Base-by-base conservation (phyloP, 2,329 filamentous ascomycete genomes). In the Colletotrichum lentis region DNA sequence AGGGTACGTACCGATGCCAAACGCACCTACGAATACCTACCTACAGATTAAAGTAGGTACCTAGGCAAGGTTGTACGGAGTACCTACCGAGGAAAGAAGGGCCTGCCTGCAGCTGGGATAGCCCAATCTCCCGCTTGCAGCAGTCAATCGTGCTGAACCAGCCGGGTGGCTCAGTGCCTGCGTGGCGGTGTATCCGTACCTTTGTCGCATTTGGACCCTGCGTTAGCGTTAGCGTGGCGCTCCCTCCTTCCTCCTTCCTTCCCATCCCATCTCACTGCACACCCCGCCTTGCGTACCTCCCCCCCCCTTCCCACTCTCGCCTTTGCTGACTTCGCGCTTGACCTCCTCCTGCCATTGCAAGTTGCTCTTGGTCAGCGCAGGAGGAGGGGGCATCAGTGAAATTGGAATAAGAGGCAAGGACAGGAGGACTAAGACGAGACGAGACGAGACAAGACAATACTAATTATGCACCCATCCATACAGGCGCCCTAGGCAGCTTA, bases 111-210 rank as follows among this genome's bases (percentile, higher is more conserved):
- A 24, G 58, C 47, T 53, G 58, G 43, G 47, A 22, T 52, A 31
- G n/a, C 27, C 27, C 8, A 52, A 60, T 55, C 41, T 55, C 50
- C 62, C 46, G 53, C 31, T 50, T 52, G 53, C 49, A 31, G 49
- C 18, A 12, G 18, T 31, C 46, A 60, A 39, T 31, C 22, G 20
- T 8, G 24, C 41, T 22, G 18, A 31, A 46, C n/a, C 49, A 37
- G 58, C 20, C 14, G 50, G 50, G 27, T 53, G 50, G 50, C 18
- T n/a, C n/a, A n/a, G n/a, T n/a, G n/a, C 4, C 6, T 27, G 37
- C 37, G n/a, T 31, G 37, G 2, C 22, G 22, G 10, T 37, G 18
- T 52, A 64, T n/a, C n/a, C n/a, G n/a, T n/a, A n/a, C 47, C 27
- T 52, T n/a, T 31, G 27, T 31, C 27, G 27, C 7, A 7, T 27